Base-by-base conservation (phyloP, 2,329 filamentous ascomycete genomes). In the Xylaria sp. region DNA sequence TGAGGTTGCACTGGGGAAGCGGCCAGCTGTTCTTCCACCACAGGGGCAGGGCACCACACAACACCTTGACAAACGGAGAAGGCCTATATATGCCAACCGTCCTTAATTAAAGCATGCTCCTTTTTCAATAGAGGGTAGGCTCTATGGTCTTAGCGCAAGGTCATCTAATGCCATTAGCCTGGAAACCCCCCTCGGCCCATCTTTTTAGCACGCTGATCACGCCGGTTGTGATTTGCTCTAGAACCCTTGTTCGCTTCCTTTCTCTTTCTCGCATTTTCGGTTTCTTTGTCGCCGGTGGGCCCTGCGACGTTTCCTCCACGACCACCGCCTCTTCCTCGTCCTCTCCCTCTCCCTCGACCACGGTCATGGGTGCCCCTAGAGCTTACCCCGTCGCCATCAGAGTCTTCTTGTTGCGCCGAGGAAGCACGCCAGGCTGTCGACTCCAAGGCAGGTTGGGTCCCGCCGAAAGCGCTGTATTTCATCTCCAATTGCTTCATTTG, bases 161-260 rank as follows among this genome's bases (percentile, higher is more conserved):
- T 63, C 28, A 32, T 51, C 37, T 68, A 41, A 44, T 57, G 9
- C 28, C 32, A 54, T 74, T 59, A 78, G 9, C 76, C 78, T 13
- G 76, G 73, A 46, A 79, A 70, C 15, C 84, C 84, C 8, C 84
- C 86, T 32, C 88, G 84, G 15, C 87, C 87, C 88, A 91, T 90
- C 81, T 92, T 92, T 76, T 81, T 89, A 13, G 89, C 88, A 44
- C 88, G 83, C 69, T 87, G 87, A 77, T 97, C 92, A 59, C 94
- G 87, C 32, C 94, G 88, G 79, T 94, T 96, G 78, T 97, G 94
- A 78, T 97, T 97, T 39, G 93, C 94, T 70, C 91, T 85, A 25
- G 91, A 92, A 2, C 90, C 87, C 80, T 97, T 97, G 74, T 90
- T 92, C 32, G 92, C 90, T 77, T 97, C 94, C 78, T 97, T 97